phyloP scores from a whole-genome alignment of 2,329 filamentous ascomycete species.

The Fusarium transvaalense region DNA sequence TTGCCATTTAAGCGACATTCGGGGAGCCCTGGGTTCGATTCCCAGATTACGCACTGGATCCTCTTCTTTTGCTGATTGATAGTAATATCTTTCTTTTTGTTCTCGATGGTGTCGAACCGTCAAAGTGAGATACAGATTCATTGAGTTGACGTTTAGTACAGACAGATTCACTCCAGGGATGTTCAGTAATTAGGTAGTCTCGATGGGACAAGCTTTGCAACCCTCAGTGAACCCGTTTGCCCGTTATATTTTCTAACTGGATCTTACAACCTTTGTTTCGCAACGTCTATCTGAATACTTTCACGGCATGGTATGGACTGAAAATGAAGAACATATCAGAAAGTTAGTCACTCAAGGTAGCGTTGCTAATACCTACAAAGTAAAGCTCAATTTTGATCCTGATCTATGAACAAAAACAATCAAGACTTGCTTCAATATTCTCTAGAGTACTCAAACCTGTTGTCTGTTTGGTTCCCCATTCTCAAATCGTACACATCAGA shows the following conservation, averaged over 20 bases:
- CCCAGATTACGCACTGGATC: constrained; percentile 23
- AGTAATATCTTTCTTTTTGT: not conserved
- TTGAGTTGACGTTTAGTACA: not conserved
- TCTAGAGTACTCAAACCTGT: not conserved
- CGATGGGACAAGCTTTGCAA: not conserved
- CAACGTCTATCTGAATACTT: not conserved
- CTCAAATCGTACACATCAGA: not conserved
- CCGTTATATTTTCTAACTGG: not conserved
- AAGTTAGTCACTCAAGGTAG: not conserved
- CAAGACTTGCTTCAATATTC: not conserved
- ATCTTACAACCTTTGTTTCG: too few relatives aligned
- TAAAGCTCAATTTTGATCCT: not conserved
- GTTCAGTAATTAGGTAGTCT: not conserved
- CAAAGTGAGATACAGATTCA: not conserved
- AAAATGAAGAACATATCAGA: not conserved
- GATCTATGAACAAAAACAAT: not conserved
- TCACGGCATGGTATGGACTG: not conserved
- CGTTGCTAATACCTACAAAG: too few relatives aligned
- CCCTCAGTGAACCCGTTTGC: not conserved
- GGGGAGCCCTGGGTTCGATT: constrained; percentile 35
- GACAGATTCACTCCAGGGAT: not conserved
- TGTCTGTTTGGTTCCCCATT: not conserved
- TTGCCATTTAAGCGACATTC: constrained; percentile 26
- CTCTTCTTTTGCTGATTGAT: not conserved
- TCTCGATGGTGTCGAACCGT: not conserved